Evolutionary conservation across 192 early-diverging fungal species (phyloP), one percentile per base, ranked within the genome.

Genomic region (Coemansia sp.): DNA sequence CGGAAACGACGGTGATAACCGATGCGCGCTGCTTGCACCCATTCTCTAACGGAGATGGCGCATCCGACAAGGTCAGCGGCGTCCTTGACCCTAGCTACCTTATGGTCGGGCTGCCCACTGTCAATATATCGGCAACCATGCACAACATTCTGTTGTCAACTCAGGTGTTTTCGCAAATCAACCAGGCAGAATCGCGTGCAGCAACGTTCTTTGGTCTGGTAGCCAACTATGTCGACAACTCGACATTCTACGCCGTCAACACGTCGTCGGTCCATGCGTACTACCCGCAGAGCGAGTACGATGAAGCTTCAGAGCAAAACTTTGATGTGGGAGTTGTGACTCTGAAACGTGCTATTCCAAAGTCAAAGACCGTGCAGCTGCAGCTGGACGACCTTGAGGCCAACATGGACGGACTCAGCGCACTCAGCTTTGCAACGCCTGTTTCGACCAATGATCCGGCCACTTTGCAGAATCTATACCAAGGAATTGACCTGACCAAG

Each of bases 1-100:
- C 57, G 17, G 59, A 74, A 11, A 49, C 51, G 43, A 65, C 66
- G 19, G 72, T 80, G 21, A 60, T 80, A 7, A 80, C 77, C 5
- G 77, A 80, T 29, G 77, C 77, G 7, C 77, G 77, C 62, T 80
- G 77, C 59, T 38, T 80, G 62, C 70, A 69, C 51, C 77, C 72
- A 41, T 80, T 80, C 45, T 70, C 73, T 21, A 64, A 75, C 66
- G 62, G 48, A 23, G 64, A 54, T 52, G 59, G 62, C 22, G 72
- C 63, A 45, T 65, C 77, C 1, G 45, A 57, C 11, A 39, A 50
- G 14, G 77, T 66, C 49, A 53, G 55, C 35, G 72, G 72, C 10
- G 48, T 64, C 54, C 72, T 80, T 41, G 69, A 59, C 25, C 72
- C 77, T 5, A 54, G 67, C 10, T 72, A 80, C 39, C 59, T 80